Evolutionary conservation across 345 rosid species (phyloP).

Genomic region (Hibiscus mutabilis): DNA sequence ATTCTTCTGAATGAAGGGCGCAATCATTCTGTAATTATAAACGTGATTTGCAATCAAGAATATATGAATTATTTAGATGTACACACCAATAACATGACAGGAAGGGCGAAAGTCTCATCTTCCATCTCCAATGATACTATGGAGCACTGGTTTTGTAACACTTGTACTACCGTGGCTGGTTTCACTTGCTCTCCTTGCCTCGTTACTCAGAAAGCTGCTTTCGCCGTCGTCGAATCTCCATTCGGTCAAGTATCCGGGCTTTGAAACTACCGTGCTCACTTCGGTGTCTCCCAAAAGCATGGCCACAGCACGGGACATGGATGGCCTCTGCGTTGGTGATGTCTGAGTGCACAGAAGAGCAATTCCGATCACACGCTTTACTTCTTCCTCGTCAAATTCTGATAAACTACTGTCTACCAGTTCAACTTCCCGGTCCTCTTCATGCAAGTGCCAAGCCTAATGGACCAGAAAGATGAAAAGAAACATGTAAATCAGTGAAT

Average conservation of each 20-base stretch:
- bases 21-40: neutral
- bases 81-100: neutral
- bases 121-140: slow-evolving; percentile 7
- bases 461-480: neutral
- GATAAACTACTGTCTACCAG: slow-evolving; percentile 34
- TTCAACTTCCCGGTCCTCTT: slow-evolving; percentile 31
- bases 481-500: too few species aligned
- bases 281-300: slow-evolving; percentile 71
- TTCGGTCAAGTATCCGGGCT: slow-evolving; percentile 51
- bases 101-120: neutral
- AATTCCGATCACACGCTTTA: slow-evolving; percentile 37
- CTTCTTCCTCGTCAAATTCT: slow-evolving; percentile 37
- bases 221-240: slow-evolving; percentile 44
- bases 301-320: slow-evolving; percentile 58
- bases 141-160: neutral
- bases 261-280: slow-evolving; percentile 30
- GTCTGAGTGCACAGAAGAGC: slow-evolving; percentile 63
- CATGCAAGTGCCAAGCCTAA: slow-evolving; percentile 58
- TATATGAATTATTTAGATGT: neutral
- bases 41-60: neutral
- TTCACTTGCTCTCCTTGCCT: slow-evolving; percentile 16
- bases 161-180: slow-evolving; percentile 6
- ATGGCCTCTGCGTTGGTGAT: slow-evolving; percentile 43
- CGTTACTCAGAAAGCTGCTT: slow-evolving; percentile 22
- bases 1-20: too few species aligned